phyloP scores from a whole-genome alignment of 2,329 filamentous ascomycete genomes.

The Fusarium pseudograminearum region DNA sequence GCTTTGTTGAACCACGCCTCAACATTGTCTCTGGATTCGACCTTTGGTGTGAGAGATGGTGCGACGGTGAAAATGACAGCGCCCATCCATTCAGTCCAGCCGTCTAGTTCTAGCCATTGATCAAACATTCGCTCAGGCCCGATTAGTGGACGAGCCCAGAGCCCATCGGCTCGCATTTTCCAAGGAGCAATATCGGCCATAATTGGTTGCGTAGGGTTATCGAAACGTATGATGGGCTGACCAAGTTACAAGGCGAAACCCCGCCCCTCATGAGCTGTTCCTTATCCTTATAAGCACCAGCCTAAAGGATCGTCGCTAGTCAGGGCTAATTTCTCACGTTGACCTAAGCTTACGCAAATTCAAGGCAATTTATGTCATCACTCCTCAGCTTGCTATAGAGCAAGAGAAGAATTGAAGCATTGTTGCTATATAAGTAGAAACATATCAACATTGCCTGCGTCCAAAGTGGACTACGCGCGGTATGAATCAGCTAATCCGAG shows the following conservation, averaged over 20 bases:
- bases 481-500: not conserved
- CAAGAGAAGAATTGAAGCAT: not conserved
- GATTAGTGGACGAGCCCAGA: not conserved
- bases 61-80: not conserved
- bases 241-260: not conserved
- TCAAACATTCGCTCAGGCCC: slow-evolving; percentile 13
- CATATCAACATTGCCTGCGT: not conserved
- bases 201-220: not conserved
- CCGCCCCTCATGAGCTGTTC: no score
- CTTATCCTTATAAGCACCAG: not conserved
- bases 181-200: not conserved
- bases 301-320: not conserved
- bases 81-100: slow-evolving; percentile 2
- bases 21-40: not conserved
- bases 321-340: slow-evolving; percentile 7
- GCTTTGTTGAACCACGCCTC: not conserved
- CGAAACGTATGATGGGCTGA: not conserved
- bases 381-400: not conserved
- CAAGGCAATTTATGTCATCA: not conserved
- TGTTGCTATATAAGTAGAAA: not conserved
- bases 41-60: not conserved
- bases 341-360: not conserved
- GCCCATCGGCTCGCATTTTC: not conserved
- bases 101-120: slow-evolving; percentile 12
- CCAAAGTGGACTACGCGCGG: not conserved